A percentile compares a stretch with the other conserved stretches of the same genome.
phyloP scores from a whole-genome alignment of 2,329 filamentous ascomycete species.

The Cucurbitaria berberidis region DNA sequence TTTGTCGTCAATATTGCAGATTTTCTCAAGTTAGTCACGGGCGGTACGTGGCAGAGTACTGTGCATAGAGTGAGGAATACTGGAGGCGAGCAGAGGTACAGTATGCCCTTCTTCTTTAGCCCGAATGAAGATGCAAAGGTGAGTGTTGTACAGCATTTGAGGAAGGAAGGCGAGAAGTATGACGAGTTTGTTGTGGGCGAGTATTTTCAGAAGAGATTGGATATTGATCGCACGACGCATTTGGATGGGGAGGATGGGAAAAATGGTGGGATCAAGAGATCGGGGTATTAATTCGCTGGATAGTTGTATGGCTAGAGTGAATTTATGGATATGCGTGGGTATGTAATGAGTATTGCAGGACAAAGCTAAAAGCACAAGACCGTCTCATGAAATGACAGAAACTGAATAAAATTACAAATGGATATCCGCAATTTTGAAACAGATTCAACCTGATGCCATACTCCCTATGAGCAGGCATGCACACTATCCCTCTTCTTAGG shows the following conservation, averaged over 20 bases:
- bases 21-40: conserved; percentile 51
- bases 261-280: conserved; percentile 9
- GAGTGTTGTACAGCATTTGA: conserved; percentile 37
- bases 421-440: not conserved
- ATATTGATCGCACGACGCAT: conserved; percentile 43
- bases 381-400: not conserved
- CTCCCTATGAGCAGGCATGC: not conserved
- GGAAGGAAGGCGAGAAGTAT: conserved; percentile 31
- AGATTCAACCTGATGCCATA: not conserved
- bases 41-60: conserved; percentile 49
- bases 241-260: conserved; percentile 25
- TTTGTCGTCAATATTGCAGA: conserved; percentile 53
- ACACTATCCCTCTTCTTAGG: conserved; percentile 1
- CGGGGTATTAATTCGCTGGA: not conserved
- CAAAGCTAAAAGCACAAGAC: not conserved
- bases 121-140: conserved; percentile 45
- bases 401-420: not conserved
- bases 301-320: not conserved
- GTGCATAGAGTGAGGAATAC: conserved; percentile 52
- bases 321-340: not conserved
- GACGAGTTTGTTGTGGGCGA: conserved; percentile 41
- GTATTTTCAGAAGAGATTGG: conserved; percentile 42
- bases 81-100: conserved; percentile 48
- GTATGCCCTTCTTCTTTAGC: conserved; percentile 51
- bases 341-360: not conserved